Percentiles rank a stretch among this genome's conserved stretches.
phyloP scores from a whole-genome alignment of 2,329 filamentous ascomycete species.

The Drechslerella stenobrocha region DNA sequence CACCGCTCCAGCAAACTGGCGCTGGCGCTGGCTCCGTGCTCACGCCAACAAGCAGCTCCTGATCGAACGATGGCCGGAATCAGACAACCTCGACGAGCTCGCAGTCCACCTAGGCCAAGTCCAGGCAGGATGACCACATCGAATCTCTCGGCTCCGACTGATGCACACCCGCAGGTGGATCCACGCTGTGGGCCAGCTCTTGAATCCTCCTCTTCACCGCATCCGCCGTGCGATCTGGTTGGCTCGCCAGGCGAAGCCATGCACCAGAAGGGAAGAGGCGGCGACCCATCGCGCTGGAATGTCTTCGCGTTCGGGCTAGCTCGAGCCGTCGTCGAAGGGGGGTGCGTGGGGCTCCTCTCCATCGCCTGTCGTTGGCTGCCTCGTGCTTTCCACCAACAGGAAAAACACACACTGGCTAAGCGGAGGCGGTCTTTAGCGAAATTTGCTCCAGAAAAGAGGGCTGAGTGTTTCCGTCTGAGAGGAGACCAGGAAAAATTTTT shows the following conservation, averaged over 20 bases:
- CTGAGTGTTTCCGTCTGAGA: constrained; percentile 47
- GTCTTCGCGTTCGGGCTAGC: constrained; percentile 23
- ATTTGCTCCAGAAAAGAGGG: constrained; percentile 44
- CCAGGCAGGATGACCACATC: constrained; percentile 20
- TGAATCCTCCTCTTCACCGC: constrained; percentile 47
- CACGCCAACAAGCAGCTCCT: constrained; percentile 32
- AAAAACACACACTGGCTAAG: constrained; percentile 29
- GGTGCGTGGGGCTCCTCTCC: constrained; percentile 48
- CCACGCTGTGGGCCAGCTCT: background rate
- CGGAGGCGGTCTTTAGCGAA: constrained; percentile 47
- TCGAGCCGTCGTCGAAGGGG: constrained; percentile 25
- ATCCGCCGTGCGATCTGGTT: constrained; percentile 33
- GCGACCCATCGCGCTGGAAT: constrained; percentile 49
- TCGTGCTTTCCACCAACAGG: constrained; percentile 47
- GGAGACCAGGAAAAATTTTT: constrained; percentile 34
- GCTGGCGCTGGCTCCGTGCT: too few species aligned
- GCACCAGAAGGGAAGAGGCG: constrained; percentile 47
- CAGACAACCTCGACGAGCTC: constrained; percentile 47
- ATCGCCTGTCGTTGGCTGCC: constrained; percentile 38
- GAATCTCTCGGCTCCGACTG: constrained; percentile 42
- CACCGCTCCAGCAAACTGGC: constrained; percentile 3
- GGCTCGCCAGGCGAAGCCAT: constrained; percentile 47
- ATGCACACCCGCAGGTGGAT: constrained; percentile 41
- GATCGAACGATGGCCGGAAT: constrained; percentile 27
- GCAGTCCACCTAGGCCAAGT: constrained; percentile 22